phyloP scores from a whole-genome alignment of 805 yeast genomes.

The Candida piceae region DNA sequence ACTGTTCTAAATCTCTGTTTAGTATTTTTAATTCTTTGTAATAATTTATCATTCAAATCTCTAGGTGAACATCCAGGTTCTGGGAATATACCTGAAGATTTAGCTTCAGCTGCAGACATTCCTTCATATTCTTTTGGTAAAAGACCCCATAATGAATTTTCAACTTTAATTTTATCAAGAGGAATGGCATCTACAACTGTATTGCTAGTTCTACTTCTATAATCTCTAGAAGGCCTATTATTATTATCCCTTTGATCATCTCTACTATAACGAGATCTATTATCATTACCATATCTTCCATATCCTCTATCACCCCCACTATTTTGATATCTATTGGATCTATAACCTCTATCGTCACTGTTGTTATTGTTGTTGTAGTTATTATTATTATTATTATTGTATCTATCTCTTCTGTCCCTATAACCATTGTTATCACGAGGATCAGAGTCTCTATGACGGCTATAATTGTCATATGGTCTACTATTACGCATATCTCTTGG shows the following conservation, averaged over 20 bases:
- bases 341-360: not conserved
- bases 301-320: too few relatives aligned
- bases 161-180: slow-evolving; percentile 46
- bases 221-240: not conserved
- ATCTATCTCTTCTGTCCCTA: not conserved
- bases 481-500: not conserved
- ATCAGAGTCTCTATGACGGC: not conserved
- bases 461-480: too few relatives aligned
- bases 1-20: slow-evolving; percentile 10
- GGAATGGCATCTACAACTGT: slow-evolving; percentile 32
- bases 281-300: too few relatives aligned
- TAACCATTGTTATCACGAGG: not conserved
- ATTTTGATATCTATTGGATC: slow-evolving; percentile 3
- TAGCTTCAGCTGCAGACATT: slow-evolving; percentile 71
- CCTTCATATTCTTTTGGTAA: slow-evolving; percentile 67
- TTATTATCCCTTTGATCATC: too few relatives aligned
- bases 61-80: slow-evolving; percentile 53
- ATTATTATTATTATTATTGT: not conserved
- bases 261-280: too few relatives aligned
- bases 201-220: slow-evolving; percentile 4
- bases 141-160: slow-evolving; percentile 62
- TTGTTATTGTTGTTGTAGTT: not conserved
- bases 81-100: slow-evolving; percentile 73
- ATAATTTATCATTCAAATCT: slow-evolving; percentile 34
- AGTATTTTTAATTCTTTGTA: slow-evolving; percentile 17